Evolutionary conservation across 345 rosid species (phyloP), one percentile per base, ranked within the genome.

Genomic region (Hypericum androsaemum): DNA sequence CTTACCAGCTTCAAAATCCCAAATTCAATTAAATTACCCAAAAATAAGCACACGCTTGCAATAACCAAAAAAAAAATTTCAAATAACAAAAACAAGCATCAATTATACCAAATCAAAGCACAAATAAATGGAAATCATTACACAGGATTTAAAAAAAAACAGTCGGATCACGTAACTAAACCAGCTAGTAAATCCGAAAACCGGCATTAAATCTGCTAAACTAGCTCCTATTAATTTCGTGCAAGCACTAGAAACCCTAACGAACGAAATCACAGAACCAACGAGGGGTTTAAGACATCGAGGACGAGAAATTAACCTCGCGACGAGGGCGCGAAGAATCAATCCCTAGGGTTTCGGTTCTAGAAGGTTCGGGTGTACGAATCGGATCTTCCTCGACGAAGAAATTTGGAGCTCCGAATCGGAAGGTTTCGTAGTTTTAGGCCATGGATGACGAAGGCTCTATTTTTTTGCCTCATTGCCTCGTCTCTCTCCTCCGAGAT

Each of bases 361-460:
- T 57, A 41, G 55, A 9, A 41, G 57, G 60, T 47, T 62, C 49
- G n/a, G n/a, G n/a, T n/a, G n/a, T n/a, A n/a, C n/a, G 62, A 67
- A 66, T 59, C 57, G 50, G 62, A 48, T 15, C 61, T 10, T 56
- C 62, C 47, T 12, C 8, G 11, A 63, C 36, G 7, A 57, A 52
- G 67, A 54, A 44, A 22, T 22, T 66, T 49, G 68, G 39, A 70
- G 71, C 60, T 66, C 41, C 62, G 62, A 80, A 70, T 76, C 82
- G 76, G 70, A 74, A 62, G 77, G 32, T 22, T 78, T 71, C 70
- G 77, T 63, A 70, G 65, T 22, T 22, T 22, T 54, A 65, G 67
- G 76, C 84, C 82, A 77, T 69, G 82, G 81, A 77, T 74, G 81
- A 65, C 71, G 77, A 74, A 61, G 69, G 74, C 71, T 53, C 74